A percentile compares a stretch with the other conserved stretches of the same genome.
These are phyloP conservation scores for Pelargonium cotyledonis DNA, from an alignment of 441 rosid genomes.

Conservation along the genomic window DNA sequence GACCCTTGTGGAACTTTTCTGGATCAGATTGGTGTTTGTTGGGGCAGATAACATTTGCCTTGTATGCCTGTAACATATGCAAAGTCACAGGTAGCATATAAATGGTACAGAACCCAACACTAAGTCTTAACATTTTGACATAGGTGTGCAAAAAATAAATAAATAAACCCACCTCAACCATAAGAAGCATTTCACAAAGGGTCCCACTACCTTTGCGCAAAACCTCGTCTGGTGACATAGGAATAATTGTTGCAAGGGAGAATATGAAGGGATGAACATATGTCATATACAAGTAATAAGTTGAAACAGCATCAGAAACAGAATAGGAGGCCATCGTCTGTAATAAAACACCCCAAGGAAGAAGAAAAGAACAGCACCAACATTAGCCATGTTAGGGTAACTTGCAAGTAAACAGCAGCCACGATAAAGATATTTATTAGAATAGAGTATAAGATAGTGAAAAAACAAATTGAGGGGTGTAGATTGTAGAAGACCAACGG, in stretches of 20 bases:
- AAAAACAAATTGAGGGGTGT: not conserved
- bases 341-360: slow-evolving; percentile 23
- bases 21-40: slow-evolving; percentile 92
- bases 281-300: slow-evolving; percentile 94
- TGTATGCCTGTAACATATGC: slow-evolving; percentile 64
- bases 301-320: slow-evolving; percentile 98
- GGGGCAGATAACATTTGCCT: slow-evolving; percentile 95
- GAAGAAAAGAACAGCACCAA: slow-evolving; percentile 20
- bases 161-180: slow-evolving; percentile 66
- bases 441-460: not conserved
- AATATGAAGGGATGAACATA: slow-evolving; percentile 97
- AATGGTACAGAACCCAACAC: slow-evolving; percentile 18
- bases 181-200: slow-evolving; percentile 99
- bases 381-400: slow-evolving; percentile 21
- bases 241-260: slow-evolving; percentile 95
- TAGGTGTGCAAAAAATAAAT: slow-evolving; percentile 17
- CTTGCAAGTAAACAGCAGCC: not conserved
- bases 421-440: not conserved
- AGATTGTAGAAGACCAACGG: too few species aligned
- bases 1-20: slow-evolving; percentile 73
- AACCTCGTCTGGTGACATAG: slow-evolving; percentile 99
- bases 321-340: slow-evolving; percentile 99
- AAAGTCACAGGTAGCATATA: slow-evolving; percentile 21
- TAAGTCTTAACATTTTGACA: slow-evolving; percentile 18
- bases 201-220: slow-evolving; percentile 99